These are phyloP conservation scores for Zopfochytrium polystomum DNA, from an alignment of 371 early-diverging fungal genomes.

Conservation along the genomic window DNA sequence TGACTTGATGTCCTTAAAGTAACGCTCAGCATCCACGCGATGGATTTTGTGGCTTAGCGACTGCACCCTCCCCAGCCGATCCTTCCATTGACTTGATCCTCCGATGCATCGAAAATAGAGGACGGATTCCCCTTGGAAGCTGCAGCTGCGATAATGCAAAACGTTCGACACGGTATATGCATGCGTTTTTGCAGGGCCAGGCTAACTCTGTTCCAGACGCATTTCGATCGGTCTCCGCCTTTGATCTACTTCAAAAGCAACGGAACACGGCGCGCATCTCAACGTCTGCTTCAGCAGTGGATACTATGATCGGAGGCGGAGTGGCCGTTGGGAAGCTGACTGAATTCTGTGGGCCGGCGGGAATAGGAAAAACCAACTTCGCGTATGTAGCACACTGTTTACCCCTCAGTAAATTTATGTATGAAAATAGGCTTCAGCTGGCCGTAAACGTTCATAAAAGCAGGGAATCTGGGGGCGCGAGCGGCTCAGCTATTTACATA, in stretches of 20 bases:
- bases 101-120: background rate
- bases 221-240: constrained; percentile 28
- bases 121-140: background rate
- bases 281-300: constrained; percentile 45
- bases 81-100: background rate
- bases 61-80: no score
- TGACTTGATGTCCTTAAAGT: background rate
- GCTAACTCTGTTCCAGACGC: constrained; percentile 13
- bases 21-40: no score
- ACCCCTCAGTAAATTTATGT: constrained; percentile 7
- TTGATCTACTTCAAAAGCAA: constrained; percentile 30
- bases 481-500: constrained; percentile 63
- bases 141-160: background rate
- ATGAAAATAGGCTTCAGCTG: background rate
- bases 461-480: constrained; percentile 45
- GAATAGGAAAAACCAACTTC: constrained; percentile 66
- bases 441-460: constrained; percentile 24
- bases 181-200: no score
- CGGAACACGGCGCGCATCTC: constrained; percentile 29
- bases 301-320: constrained; percentile 54
- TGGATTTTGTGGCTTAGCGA: no score
- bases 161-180: background rate
- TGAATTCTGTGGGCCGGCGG: constrained; percentile 65
- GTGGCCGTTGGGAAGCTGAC: constrained; percentile 53
- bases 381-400: constrained; percentile 41